phyloP scores from a whole-genome alignment of 352 stramenopile species.

The Globisporangium middletonii region DNA sequence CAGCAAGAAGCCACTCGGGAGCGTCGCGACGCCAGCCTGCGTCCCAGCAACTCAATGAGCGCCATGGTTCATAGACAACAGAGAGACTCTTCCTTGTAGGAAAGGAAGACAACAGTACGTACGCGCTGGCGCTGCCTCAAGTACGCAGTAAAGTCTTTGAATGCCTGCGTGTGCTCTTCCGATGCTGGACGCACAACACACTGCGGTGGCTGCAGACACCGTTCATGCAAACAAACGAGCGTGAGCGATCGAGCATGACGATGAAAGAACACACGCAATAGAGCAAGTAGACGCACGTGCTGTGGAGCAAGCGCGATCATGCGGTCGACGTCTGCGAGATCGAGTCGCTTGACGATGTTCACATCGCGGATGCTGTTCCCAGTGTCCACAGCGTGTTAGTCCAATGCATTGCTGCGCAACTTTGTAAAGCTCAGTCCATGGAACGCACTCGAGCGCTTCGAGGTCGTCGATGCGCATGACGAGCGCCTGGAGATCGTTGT shows the following conservation, averaged over 20 bases:
- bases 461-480: slow-evolving; percentile 30
- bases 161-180: slow-evolving; percentile 19
- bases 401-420: not conserved
- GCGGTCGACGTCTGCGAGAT: slow-evolving; percentile 45
- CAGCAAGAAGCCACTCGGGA: slow-evolving; percentile 37
- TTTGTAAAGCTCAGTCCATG: not conserved
- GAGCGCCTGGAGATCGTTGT: slow-evolving; percentile 11
- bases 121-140: slow-evolving; percentile 49
- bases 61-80: not conserved
- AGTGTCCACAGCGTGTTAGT: not conserved
- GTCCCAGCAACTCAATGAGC: not conserved
- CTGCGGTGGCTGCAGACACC: slow-evolving; percentile 39
- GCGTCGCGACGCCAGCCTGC: slow-evolving; percentile 52
- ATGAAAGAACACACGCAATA: not conserved
- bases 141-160: slow-evolving; percentile 46
- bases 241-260: not conserved
- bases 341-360: slow-evolving; percentile 52
- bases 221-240: not conserved
- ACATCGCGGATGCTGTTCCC: slow-evolving; percentile 32
- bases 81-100: not conserved
- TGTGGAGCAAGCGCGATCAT: slow-evolving; percentile 44
- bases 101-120: slow-evolving; percentile 2
- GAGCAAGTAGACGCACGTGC: slow-evolving; percentile 23
- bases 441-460: slow-evolving; percentile 36
- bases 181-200: slow-evolving; percentile 28